These are phyloP conservation scores for Gelatoporia subvermispora DNA, from an alignment of 768 basidiomycete species.

Conservation along the genomic window DNA sequence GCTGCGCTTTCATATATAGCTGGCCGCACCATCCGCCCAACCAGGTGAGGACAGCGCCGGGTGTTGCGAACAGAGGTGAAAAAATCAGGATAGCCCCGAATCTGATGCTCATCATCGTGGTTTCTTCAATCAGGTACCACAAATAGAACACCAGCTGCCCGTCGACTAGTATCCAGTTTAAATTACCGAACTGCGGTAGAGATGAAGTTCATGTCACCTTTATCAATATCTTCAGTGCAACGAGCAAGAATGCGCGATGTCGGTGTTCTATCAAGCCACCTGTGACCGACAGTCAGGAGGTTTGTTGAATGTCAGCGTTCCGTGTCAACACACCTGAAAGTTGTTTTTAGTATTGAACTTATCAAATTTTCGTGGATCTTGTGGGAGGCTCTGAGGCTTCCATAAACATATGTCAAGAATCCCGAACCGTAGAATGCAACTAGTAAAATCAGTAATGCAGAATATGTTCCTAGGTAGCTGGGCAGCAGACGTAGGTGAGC, in stretches of 20 bases:
- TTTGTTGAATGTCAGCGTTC: neutral
- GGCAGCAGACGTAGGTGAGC: too few species aligned
- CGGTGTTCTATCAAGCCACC: slow-evolving; percentile 50
- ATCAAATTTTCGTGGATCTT: slow-evolving; percentile 27
- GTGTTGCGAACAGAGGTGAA: slow-evolving; percentile 37
- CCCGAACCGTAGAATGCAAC: slow-evolving; percentile 18
- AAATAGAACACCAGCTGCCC: slow-evolving; percentile 26
- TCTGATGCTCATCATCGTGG: slow-evolving; percentile 26
- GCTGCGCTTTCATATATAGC: slow-evolving; percentile 53
- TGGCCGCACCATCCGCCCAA: slow-evolving; percentile 42
- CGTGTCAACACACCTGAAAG: slow-evolving; percentile 16
- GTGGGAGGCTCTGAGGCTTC: slow-evolving; percentile 26
- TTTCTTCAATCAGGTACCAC: slow-evolving; percentile 26
- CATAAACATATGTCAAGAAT: slow-evolving; percentile 23
- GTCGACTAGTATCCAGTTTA: slow-evolving; percentile 25
- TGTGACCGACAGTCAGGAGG: slow-evolving; percentile 7
- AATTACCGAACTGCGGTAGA: too few species aligned
- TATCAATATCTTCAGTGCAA: slow-evolving; percentile 60
- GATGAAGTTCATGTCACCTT: neutral
- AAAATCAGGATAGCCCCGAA: slow-evolving; percentile 34
- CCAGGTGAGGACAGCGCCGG: slow-evolving; percentile 31
- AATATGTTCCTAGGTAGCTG: slow-evolving; percentile 27
- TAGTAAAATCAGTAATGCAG: slow-evolving; percentile 9
- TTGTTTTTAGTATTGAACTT: slow-evolving; percentile 26
- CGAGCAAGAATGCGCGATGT: slow-evolving; percentile 58